A percentile compares a stretch with the other conserved stretches of the same genome.
Evolutionary conservation across 2,329 filamentous ascomycete species (phyloP).

Genomic region (Monosporascus sp.): DNA sequence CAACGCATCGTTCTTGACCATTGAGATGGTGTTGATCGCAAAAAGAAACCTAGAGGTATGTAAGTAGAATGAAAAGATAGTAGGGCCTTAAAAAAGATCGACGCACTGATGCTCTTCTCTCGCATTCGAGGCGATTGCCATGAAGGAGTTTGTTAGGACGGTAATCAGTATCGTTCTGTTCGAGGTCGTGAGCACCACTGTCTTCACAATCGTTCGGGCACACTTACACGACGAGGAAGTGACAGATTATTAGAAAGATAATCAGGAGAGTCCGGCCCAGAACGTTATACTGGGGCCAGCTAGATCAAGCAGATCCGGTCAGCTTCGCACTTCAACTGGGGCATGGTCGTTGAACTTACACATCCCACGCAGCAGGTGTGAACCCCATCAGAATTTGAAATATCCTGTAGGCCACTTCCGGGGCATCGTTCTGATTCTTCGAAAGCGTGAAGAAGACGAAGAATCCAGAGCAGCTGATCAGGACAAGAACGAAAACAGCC

Average conservation of each 20-base stretch:
- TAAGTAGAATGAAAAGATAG: slow-evolving; percentile 2
- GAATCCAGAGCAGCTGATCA: slow-evolving; percentile 89
- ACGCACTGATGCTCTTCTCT: slow-evolving; percentile 77
- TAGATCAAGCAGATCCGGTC: slow-evolving; percentile 20
- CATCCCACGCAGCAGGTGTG: slow-evolving; percentile 89
- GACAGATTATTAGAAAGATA: slow-evolving; percentile 87
- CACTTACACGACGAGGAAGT: slow-evolving; percentile 76
- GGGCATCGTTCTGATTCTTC: slow-evolving; percentile 63
- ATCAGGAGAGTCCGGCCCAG: slow-evolving; percentile 72
- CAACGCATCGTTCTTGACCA: slow-evolving; percentile 96
- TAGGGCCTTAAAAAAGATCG: neutral
- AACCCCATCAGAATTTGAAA: slow-evolving; percentile 97
- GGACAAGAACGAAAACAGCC: slow-evolving; percentile 76
- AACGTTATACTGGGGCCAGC: slow-evolving; percentile 69
- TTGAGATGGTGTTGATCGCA: slow-evolving; percentile 93
- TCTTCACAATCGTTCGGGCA: neutral
- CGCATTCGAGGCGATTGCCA: slow-evolving; percentile 89
- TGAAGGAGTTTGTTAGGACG: slow-evolving; percentile 94
- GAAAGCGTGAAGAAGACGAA: slow-evolving; percentile 92
- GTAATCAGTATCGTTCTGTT: slow-evolving; percentile 80
- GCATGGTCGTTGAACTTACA: slow-evolving; percentile 43
- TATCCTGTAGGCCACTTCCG: slow-evolving; percentile 78
- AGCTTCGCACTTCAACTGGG: slow-evolving; percentile 4
- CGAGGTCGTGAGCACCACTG: slow-evolving; percentile 12
- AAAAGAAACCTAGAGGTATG: slow-evolving; percentile 64